Percentiles rank a stretch among this genome's conserved stretches.
Evolutionary conservation across 176 grass and related monocot genomes (phyloP).

Genomic region (Avena insularis): DNA sequence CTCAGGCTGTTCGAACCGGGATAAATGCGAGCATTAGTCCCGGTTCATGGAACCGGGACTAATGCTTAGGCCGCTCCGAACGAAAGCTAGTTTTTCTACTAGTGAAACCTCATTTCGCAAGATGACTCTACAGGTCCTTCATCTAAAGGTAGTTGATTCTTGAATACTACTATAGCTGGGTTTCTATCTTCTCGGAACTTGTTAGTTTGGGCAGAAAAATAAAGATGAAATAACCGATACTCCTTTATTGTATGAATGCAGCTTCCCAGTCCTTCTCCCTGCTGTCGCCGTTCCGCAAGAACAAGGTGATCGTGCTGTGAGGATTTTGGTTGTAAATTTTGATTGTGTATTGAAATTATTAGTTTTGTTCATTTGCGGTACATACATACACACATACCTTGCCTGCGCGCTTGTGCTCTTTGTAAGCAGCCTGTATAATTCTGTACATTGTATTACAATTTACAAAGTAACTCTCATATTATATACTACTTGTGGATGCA

Average conservation of each 20-base stretch:
- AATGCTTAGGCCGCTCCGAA: no score
- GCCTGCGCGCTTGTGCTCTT: not conserved
- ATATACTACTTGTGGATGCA: not conserved
- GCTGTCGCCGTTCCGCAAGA: slow-evolving; percentile 68
- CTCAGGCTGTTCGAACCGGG: no score
- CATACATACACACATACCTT: not conserved
- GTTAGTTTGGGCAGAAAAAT: not conserved
- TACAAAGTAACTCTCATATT: not conserved
- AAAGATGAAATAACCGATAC: not conserved
- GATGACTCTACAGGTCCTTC: slow-evolving; percentile 44
- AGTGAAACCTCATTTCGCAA: slow-evolving; percentile 72
- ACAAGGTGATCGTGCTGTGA: slow-evolving; percentile 59
- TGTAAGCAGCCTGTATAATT: slow-evolving; percentile 2
- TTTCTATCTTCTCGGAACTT: no score
- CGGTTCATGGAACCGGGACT: no score
- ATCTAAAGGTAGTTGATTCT: slow-evolving; percentile 37
- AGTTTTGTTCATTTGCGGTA: slow-evolving; percentile 12
- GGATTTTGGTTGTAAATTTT: slow-evolving; percentile 1
- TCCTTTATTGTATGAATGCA: slow-evolving; percentile 32
- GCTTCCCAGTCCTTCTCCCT: slow-evolving; percentile 69
- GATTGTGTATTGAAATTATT: slow-evolving; percentile 1
- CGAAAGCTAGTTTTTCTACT: no score
- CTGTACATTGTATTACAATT: slow-evolving; percentile 13
- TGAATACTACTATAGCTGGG: no score
- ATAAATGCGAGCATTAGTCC: no score